Base-by-base conservation (phyloP, 345 rosid species). In the Firmiana major region DNA sequence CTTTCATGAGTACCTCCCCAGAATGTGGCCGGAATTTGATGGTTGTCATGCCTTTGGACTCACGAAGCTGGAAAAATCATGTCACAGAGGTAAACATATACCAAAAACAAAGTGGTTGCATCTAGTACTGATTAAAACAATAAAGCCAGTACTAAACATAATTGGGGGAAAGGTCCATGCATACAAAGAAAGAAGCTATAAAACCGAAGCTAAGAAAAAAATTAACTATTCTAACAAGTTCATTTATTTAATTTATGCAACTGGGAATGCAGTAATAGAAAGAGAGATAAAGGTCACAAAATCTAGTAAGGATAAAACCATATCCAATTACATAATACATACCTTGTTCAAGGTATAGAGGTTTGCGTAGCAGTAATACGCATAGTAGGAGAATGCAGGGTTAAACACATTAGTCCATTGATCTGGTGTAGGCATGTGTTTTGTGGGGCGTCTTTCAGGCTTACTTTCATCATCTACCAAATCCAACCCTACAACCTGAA, bases 401-500 rank as follows among this genome's bases (percentile, higher is more conserved):
- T 97, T 97, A 84, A 92, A 97, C 21, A 86, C 93, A 55, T 97
- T 97, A 71, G 96, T 97, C 99, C 99, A 97, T 76, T 97, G 94
- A 78, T 85, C 88, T n/a, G 99, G 99, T 40, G 99, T 94, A 63
- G 97, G 98, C 99, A 97, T 97, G 88, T 97, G 99, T 81, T 97
- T 97, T 9, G 99, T 97, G 49, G 98, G 99, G 53, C 99, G 98
- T 77, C 99, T 92, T 89, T 97, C 98, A 70, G 99, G 98, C 84
- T 97, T 97, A 88, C 94, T 97, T 86, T 97, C 99, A 80, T 97
- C 98, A 84, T 97, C 99, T 15, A 97, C 99, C 85, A 97, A 81
- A 87, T 97, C 99, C 82, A 97, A 81, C 15, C 99, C 99, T 82
- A 97, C 99, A 74, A 97, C 99, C 99, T 97, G 82, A 84, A 68